Percentiles rank a stretch among this genome's conserved stretches.
phyloP scores from a whole-genome alignment of 2,329 filamentous ascomycete genomes.

The Xylariaceae sp. region DNA sequence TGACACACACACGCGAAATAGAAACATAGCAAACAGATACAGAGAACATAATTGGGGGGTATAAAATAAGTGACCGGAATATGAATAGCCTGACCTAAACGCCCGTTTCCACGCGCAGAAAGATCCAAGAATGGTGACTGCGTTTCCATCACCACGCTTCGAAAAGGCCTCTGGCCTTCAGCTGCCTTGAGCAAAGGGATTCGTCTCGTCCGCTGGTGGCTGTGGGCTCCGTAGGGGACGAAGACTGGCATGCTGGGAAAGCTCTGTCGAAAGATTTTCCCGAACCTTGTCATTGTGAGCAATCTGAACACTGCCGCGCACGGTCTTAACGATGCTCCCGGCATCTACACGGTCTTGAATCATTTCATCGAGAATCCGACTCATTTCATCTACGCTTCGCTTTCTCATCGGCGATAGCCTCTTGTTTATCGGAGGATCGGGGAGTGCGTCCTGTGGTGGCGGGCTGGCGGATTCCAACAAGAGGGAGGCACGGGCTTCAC shows the following conservation, averaged over 20 bases:
- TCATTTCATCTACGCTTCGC: slow-evolving; percentile 86
- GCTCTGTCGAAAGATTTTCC: slow-evolving; percentile 18
- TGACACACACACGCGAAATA: slow-evolving; percentile 26
- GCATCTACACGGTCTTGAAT: slow-evolving; percentile 82
- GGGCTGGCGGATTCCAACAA: slow-evolving; percentile 32
- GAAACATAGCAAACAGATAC: slow-evolving; percentile 33
- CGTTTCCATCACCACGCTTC: background rate
- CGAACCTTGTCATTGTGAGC: slow-evolving; percentile 38
- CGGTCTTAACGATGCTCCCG: slow-evolving; percentile 65
- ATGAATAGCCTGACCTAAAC: slow-evolving; percentile 28
- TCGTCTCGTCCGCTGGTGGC: slow-evolving; percentile 19
- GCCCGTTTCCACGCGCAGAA: slow-evolving; percentile 23
- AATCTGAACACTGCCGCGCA: slow-evolving; percentile 63
- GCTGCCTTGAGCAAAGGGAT: slow-evolving; percentile 24
- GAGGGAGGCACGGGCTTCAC: slow-evolving; percentile 30
- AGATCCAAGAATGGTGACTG: slow-evolving; percentile 28
- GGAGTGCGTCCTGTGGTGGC: slow-evolving; percentile 29
- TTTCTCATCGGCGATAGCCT: slow-evolving; percentile 40
- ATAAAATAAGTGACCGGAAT: slow-evolving; percentile 35
- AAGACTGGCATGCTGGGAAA: slow-evolving; percentile 30
- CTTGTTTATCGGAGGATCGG: slow-evolving; percentile 29
- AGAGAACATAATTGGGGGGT: slow-evolving; percentile 33
- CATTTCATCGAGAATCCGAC: slow-evolving; percentile 91
- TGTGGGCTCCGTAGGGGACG: slow-evolving; percentile 39
- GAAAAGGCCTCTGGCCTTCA: slow-evolving; percentile 12